Evolutionary conservation across 2,329 filamentous ascomycete species (phyloP), one percentile per base, ranked within the genome.

Genomic region (Pezicula neosporulosa): DNA sequence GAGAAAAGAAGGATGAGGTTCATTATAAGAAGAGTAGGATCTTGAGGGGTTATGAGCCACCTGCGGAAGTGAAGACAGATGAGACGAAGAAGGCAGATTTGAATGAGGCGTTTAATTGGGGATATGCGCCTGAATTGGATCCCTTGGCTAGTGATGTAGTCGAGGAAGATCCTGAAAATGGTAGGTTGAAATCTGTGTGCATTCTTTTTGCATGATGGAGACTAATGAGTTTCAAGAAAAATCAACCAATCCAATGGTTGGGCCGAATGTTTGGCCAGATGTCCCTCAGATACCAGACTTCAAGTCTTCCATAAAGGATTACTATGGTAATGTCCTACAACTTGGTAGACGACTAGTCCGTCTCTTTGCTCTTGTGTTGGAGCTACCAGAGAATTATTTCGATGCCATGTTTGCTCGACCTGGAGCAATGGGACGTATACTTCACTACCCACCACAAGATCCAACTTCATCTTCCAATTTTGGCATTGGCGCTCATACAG

Each of bases 331-430:
- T 5, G 27, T 44, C 18, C 8, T 51, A 35, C 36, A 35, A 28
- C 43, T 49, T n/a, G 41, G 41, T 13, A 69, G 79, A 18, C 69
- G 66, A 19, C 58, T 83, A 42, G 72, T 76, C 8, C 66, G 70
- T 6, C 66, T 72, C 16, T 79, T 83, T 57, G 78, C 80, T 0
- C 68, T 82, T 2, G 74, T 74, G 1, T 66, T 82, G 1, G 70
- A 71, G 7, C 65, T 82, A 8, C 69, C 72, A 0, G 78, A 83
- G 55, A 58, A 70, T 27, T 73, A 74, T 49, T 81, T 82, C 60
- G 78, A 82, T 55, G 60, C 64, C 2, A 75, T 80, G 51, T 72
- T 76, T 21, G 71, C 68, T 2, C 70, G 75, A 51, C 80, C 80
- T 0, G 78, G 63, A 0, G 60, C 63, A 6, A 67, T 67, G 44